A percentile compares a stretch with the other conserved stretches of the same genome.
phyloP scores from a whole-genome alignment of 208 protist species.

The Crithidia sp. region DNA sequence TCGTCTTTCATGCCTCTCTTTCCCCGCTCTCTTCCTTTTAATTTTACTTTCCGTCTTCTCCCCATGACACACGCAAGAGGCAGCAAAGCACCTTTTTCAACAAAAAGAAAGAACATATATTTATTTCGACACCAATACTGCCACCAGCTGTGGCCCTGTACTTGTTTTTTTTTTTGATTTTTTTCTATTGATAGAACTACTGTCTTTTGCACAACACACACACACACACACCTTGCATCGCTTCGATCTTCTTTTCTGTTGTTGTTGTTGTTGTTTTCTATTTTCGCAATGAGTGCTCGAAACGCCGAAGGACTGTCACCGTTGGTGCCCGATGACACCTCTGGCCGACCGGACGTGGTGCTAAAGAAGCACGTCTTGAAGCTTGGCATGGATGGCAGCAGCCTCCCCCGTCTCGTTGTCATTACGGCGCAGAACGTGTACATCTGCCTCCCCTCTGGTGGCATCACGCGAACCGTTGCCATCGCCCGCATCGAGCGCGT shows the following conservation, averaged over 20 bases:
- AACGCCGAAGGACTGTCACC: not conserved
- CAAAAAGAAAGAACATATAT: not conserved
- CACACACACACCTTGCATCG: too few species aligned
- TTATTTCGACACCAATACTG: not conserved
- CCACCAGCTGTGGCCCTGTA: not conserved
- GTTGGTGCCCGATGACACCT: not conserved
- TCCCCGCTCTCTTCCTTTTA: not conserved
- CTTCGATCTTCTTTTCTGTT: not conserved
- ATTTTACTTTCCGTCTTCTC: not conserved
- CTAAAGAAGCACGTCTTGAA: constrained; percentile 45
- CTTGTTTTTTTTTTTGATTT: not conserved
- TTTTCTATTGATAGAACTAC: not conserved
- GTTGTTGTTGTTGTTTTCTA: not conserved
- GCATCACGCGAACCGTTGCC: constrained; percentile 51
- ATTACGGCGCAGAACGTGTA: constrained; percentile 42
- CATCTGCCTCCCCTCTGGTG: constrained; percentile 50
- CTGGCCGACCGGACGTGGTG: constrained; percentile 4
- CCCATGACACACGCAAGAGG: too few species aligned
- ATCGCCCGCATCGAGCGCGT: constrained; percentile 35
- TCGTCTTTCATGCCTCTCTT: not conserved
- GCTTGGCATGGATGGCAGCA: constrained; percentile 55
- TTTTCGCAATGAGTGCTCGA: constrained; percentile 1
- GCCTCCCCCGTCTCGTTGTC: constrained; percentile 40
- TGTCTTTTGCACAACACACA: not conserved
- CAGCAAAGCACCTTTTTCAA: not conserved